Conservation (phyloP, 495 filamentous ascomycete species). For the Collariella sp. region DNA sequence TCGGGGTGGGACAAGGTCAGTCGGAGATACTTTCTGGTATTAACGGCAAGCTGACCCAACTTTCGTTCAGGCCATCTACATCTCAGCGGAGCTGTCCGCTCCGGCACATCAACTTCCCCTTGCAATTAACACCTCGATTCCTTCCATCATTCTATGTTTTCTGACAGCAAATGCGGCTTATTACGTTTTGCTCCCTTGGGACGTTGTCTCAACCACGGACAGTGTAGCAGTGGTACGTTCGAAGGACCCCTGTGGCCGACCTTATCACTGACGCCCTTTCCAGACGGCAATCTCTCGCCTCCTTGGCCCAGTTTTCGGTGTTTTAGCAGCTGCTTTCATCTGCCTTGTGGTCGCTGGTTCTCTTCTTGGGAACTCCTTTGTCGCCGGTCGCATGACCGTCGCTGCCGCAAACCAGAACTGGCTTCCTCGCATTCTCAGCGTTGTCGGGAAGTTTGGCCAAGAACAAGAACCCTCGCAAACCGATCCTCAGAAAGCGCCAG, state of each 20-base stretch:
- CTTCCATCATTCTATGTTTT: slow-evolving; percentile 48
- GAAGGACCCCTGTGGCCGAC: neutral
- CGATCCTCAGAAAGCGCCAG: slow-evolving; percentile 1
- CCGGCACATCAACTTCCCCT: slow-evolving; percentile 47
- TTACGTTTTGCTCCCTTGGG: slow-evolving; percentile 49
- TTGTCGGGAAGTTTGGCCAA: slow-evolving; percentile 32
- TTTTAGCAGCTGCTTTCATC: slow-evolving; percentile 41
- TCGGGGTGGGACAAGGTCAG: slow-evolving; percentile 53
- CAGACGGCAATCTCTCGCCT: slow-evolving; percentile 47
- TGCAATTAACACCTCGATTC: slow-evolving; percentile 47
- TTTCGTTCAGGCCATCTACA: slow-evolving; percentile 40
- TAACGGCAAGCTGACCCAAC: neutral
- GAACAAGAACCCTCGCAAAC: neutral
- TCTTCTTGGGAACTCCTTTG: slow-evolving; percentile 48
- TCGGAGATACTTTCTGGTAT: too few species aligned
- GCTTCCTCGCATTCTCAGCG: slow-evolving; percentile 39
- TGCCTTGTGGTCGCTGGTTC: slow-evolving; percentile 47
- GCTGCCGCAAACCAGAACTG: slow-evolving; percentile 46
- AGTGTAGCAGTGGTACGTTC: slow-evolving; percentile 47
- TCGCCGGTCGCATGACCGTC: slow-evolving; percentile 48
- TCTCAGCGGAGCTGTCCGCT: slow-evolving; percentile 44
- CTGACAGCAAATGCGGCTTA: slow-evolving; percentile 46
- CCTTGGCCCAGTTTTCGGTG: slow-evolving; percentile 40
- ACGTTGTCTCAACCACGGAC: slow-evolving; percentile 43
- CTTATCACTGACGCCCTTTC: neutral